Percentiles rank a stretch among this genome's conserved stretches.
phyloP scores from a whole-genome alignment of 2,329 filamentous ascomycete genomes.

The Diaporthe helianthi region DNA sequence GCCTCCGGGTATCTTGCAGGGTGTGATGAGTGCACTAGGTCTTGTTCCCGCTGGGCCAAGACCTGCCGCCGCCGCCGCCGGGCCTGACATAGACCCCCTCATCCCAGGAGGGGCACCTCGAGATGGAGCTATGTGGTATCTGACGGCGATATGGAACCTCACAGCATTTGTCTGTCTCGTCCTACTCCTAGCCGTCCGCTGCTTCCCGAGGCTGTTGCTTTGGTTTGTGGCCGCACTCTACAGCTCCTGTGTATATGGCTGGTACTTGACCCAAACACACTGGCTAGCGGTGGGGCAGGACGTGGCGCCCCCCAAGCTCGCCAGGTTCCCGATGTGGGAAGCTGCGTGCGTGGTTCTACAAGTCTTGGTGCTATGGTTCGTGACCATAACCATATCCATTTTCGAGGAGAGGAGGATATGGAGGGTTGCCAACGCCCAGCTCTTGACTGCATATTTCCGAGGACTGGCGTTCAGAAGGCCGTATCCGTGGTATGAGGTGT shows the following conservation, averaged over 20 bases:
- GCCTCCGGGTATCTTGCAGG: background rate
- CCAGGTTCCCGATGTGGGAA: background rate
- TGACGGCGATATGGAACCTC: background rate
- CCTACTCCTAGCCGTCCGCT: background rate
- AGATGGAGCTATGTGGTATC: background rate
- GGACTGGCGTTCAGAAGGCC: conserved; percentile 33
- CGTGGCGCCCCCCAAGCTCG: background rate
- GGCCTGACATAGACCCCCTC: background rate
- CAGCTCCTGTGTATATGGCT: background rate
- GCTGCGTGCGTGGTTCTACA: conserved; percentile 8
- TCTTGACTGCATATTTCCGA: conserved; percentile 35
- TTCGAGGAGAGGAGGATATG: conserved; percentile 39
- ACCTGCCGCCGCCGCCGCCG: background rate
- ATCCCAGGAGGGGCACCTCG: background rate
- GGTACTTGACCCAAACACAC: background rate
- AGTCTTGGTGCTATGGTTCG: conserved; percentile 21
- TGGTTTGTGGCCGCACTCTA: background rate
- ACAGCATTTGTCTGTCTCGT: background rate
- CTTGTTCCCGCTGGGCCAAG: background rate
- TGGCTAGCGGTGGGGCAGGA: background rate
- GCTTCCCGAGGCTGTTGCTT: background rate
- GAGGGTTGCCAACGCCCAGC: conserved; percentile 36
- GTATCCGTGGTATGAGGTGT: conserved; percentile 37
- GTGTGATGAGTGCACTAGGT: background rate
- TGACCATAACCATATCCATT: conserved; percentile 35